Conservation (phyloP, 169 alveolate genomes). For the Theileria parva region DNA sequence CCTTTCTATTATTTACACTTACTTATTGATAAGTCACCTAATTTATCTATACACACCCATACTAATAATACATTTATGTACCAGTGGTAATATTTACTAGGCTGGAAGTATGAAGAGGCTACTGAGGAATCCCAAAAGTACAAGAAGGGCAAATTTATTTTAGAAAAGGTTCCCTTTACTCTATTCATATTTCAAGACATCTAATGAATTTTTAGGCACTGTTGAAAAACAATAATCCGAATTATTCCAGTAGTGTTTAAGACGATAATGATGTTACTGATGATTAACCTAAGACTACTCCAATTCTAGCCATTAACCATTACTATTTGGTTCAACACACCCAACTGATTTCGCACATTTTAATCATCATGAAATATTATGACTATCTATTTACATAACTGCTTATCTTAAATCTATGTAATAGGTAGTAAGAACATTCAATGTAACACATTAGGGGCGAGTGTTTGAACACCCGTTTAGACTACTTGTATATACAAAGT, state of each 20-base stretch:
- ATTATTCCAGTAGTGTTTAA: slow-evolving; percentile 23
- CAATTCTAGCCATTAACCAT: background rate
- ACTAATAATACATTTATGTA: background rate
- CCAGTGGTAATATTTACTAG: slow-evolving; percentile 11
- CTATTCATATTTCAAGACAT: background rate
- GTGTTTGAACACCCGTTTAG: too few relatives aligned
- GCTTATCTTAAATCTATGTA: background rate
- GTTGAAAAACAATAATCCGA: slow-evolving; percentile 21
- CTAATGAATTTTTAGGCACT: slow-evolving; percentile 28
- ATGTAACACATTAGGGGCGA: too few relatives aligned
- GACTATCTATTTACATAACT: background rate
- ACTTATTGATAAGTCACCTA: background rate
- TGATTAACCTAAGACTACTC: background rate
- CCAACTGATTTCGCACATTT: background rate
- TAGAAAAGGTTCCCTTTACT: slow-evolving; percentile 67
- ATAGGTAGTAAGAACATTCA: too few relatives aligned
- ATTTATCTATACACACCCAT: background rate
- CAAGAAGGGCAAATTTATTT: slow-evolving; percentile 80
- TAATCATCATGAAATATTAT: background rate
- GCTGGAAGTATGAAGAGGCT: slow-evolving; percentile 83
- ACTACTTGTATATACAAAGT: too few relatives aligned
- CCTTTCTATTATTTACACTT: background rate
- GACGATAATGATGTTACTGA: slow-evolving; percentile 15
- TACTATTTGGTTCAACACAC: background rate
- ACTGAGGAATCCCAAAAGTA: slow-evolving; percentile 79